These are phyloP conservation scores for Podospora pseudopauciseta DNA, from an alignment of 495 filamentous ascomycete genomes.

Conservation along the genomic window DNA sequence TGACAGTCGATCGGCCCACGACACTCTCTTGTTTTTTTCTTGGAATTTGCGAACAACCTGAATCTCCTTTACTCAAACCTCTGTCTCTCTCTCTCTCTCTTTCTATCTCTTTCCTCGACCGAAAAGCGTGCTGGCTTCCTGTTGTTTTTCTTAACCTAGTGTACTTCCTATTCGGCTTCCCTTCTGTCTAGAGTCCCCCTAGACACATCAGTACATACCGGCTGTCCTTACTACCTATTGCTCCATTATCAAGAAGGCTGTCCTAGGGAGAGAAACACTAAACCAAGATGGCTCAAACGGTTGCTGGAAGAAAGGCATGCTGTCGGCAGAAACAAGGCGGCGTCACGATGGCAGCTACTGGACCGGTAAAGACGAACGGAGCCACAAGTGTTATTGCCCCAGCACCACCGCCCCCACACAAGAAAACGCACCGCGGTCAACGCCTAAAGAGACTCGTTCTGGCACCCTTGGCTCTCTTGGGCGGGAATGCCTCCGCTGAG, in stretches of 20 bases:
- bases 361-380: background rate
- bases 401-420: background rate
- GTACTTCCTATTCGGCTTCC: background rate
- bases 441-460: background rate
- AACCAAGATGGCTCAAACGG: background rate
- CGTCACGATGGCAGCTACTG: background rate
- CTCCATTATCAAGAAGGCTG: background rate
- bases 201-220: background rate
- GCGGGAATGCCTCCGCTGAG: background rate
- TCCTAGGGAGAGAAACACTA: background rate
- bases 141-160: background rate
- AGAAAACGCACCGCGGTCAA: background rate
- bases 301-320: background rate
- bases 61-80: background rate
- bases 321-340: background rate
- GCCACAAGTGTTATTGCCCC: background rate
- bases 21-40: conserved; percentile 1
- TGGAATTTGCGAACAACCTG: background rate
- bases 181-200: background rate
- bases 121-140: conserved; percentile 1
- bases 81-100: background rate
- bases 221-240: background rate
- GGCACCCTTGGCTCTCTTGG: background rate
- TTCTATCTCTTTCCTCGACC: background rate
- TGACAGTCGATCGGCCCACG: background rate